Conservation (phyloP, 495 filamentous ascomycete genomes). For the Opeltia flavorubescens region DNA sequence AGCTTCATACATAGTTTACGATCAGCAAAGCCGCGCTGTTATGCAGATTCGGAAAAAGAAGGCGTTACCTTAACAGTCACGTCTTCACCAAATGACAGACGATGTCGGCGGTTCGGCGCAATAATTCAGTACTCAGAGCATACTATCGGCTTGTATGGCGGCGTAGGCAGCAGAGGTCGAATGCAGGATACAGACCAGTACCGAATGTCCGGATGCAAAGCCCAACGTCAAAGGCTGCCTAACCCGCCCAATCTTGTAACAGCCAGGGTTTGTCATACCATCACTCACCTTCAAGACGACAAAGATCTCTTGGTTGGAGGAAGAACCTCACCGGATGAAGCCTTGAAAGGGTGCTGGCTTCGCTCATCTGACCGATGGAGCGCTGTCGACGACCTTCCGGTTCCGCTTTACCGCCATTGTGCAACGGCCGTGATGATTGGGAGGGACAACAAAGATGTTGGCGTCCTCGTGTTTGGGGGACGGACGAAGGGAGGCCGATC, state of each 20-base stretch:
- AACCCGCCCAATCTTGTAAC: slow-evolving; percentile 26
- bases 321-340: slow-evolving; percentile 54
- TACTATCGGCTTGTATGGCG: slow-evolving; percentile 34
- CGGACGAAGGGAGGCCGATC: slow-evolving; percentile 41
- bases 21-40: not conserved
- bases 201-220: slow-evolving; percentile 3
- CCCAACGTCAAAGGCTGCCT: slow-evolving; percentile 5
- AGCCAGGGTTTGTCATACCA: slow-evolving; percentile 62
- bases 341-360: slow-evolving; percentile 60
- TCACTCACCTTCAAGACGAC: slow-evolving; percentile 40
- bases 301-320: slow-evolving; percentile 62
- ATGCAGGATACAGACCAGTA: slow-evolving; percentile 49
- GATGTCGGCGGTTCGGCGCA: slow-evolving; percentile 4
- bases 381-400: slow-evolving; percentile 44
- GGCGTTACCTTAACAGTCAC: not conserved
- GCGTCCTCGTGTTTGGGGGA: slow-evolving; percentile 56
- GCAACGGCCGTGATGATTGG: slow-evolving; percentile 37
- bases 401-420: slow-evolving; percentile 58
- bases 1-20: not conserved
- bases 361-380: slow-evolving; percentile 45
- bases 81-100: not conserved
- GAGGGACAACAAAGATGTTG: slow-evolving; percentile 14
- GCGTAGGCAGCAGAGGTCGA: slow-evolving; percentile 45
- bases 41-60: not conserved
- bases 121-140: not conserved